These are phyloP conservation scores for Apiospora hydei DNA, from an alignment of 2,329 filamentous ascomycete genomes.

Conservation along the genomic window DNA sequence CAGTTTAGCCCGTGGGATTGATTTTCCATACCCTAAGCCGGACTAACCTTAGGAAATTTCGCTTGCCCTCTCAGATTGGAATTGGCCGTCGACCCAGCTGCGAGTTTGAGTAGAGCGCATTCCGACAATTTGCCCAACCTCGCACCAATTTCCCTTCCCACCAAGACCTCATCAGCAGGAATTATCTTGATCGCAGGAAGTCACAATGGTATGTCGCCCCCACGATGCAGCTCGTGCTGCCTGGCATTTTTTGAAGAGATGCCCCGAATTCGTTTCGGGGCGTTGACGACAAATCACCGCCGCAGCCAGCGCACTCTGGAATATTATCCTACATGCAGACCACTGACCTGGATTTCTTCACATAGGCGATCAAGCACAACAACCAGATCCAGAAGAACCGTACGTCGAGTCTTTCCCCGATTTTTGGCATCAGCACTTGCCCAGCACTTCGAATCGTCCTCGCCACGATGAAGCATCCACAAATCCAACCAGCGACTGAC, in stretches of 20 bases:
- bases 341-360: conserved; percentile 33
- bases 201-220: conserved; percentile 48
- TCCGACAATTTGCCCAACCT: conserved; percentile 18
- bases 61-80: conserved; percentile 21
- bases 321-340: not conserved
- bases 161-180: conserved; percentile 19
- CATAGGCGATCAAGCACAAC: conserved; percentile 98
- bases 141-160: conserved; percentile 20
- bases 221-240: not conserved
- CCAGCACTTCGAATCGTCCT: not conserved
- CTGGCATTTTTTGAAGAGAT: conserved; percentile 1
- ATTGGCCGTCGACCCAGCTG: conserved; percentile 20
- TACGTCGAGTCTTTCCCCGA: conserved; percentile 54
- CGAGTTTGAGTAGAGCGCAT: conserved; percentile 21
- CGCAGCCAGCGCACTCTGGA: not conserved
- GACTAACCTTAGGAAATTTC: conserved; percentile 22
- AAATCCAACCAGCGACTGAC: conserved; percentile 48
- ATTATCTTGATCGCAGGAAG: conserved; percentile 56
- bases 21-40: conserved; percentile 22
- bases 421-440: conserved; percentile 19
- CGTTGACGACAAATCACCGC: conserved; percentile 23
- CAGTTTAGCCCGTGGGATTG: conserved; percentile 22
- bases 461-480: conserved; percentile 29
- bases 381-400: conserved; percentile 97
- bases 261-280: conserved; percentile 23